Percentiles rank a stretch among this genome's conserved stretches.
Conservation (phyloP, 371 early-diverging fungal species). For the Dinochytrium kinnereticum region DNA sequence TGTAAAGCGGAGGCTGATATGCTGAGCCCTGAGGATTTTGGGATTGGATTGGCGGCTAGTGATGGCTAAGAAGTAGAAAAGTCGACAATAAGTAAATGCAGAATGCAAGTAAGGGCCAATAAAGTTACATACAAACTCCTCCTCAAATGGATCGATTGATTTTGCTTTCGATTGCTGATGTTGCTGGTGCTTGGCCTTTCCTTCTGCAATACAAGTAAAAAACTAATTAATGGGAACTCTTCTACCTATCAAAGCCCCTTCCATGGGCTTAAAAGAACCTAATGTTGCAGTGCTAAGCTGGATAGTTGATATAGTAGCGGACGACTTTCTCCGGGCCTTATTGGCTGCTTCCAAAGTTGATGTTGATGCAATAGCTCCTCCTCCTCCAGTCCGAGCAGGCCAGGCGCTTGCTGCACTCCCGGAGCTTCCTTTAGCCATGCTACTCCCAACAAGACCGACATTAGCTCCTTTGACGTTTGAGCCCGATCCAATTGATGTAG, state of each 20-base stretch:
- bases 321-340: not conserved
- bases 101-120: not conserved
- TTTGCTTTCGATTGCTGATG: not conserved
- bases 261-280: not conserved
- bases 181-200: not conserved
- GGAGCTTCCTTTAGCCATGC: not conserved
- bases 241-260: not conserved
- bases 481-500: not conserved
- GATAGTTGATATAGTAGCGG: not conserved
- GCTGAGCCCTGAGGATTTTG: not conserved
- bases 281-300: conserved; percentile 1
- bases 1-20: not conserved
- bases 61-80: conserved; percentile 2
- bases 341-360: not conserved
- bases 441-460: not conserved
- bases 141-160: conserved; percentile 5
- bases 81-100: not conserved
- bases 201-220: not conserved
- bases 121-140: conserved; percentile 5
- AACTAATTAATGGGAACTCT: not conserved
- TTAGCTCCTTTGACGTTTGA: not conserved
- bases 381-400: no score
- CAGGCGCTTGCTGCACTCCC: no score
- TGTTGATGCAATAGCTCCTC: not conserved
- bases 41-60: not conserved